Conservation (phyloP, 2,329 filamentous ascomycete species). For the Botryotinia narcissicola region DNA sequence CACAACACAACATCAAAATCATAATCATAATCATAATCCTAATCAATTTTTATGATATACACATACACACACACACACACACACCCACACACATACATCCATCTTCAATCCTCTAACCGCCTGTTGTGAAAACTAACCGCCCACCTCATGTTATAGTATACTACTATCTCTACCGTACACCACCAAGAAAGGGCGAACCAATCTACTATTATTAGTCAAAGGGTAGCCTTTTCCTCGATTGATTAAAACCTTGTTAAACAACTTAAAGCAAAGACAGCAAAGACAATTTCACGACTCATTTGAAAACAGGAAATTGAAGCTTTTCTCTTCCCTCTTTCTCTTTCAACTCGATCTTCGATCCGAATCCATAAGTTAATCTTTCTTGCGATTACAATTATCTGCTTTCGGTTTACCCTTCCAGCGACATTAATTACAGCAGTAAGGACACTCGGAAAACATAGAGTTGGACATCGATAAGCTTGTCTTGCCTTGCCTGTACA, state of each 20-base stretch:
- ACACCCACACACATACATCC: not conserved
- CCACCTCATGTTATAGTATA: not conserved
- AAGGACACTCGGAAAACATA: not conserved
- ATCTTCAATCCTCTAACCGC: not conserved
- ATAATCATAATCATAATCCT: not conserved
- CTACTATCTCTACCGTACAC: not conserved
- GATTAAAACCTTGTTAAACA: not conserved
- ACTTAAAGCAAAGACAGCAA: not conserved
- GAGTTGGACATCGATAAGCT: not conserved
- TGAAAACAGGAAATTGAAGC: not conserved
- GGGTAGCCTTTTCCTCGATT: not conserved
- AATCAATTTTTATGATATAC: not conserved
- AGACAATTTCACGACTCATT: slow-evolving; percentile 1
- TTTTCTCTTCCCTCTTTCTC: not conserved
- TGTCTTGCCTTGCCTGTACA: not conserved
- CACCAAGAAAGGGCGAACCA: not conserved
- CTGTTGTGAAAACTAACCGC: slow-evolving; percentile 1
- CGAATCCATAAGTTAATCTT: not conserved
- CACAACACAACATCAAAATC: not conserved
- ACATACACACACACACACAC: not conserved
- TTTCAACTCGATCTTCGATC: not conserved
- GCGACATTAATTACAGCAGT: not conserved
- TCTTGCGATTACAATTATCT: not conserved
- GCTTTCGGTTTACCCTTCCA: not conserved
- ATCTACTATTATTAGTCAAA: not conserved